Evolutionary conservation across 176 grass and related monocot species (phyloP), one percentile per base, ranked within the genome.

Genomic region (Aegilops speltoides): DNA sequence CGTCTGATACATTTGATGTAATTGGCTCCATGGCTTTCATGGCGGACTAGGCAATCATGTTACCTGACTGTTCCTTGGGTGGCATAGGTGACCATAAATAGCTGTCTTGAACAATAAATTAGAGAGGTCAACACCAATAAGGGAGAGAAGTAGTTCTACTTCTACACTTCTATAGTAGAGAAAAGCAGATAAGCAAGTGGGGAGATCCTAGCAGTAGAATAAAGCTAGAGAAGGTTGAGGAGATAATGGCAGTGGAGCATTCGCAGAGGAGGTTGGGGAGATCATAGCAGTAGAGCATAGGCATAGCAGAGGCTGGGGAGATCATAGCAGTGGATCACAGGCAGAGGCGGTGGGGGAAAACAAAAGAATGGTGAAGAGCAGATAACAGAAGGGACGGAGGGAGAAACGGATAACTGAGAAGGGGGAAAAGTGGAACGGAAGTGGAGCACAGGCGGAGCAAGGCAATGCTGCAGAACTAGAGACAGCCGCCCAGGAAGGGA

Each of bases 1-100:
- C 0, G 31, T 68, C 73, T 89, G 62, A 9, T 46, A 36, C 34
- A 82, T 76, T 82, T 37, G 68, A 22, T 85, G 3, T 68, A 57
- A 68, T 65, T 66, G 17, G 13, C 57, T 31, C 5, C 2, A 75
- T 24, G 23, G 19, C 59, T 41, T 33, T 69, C 32, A 36, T 32
- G 17, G 66, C 4, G 1, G 29, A 67, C 15, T 36, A 69, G 31
- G 64, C 64, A 66, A 68, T 68, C 64, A 68, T 68, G 65, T 16
- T 31, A 32, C 14, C 28, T 32, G 28, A 33, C 64, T 14, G 29
- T 67, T 36, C 7, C 66, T 17, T 69, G 25, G 14, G 5, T 62
- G 8, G 59, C 59, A 24, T 57, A 59, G 29, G 65, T 33, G 29
- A 34, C 8, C 65, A 33, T 68, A 16, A 68, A 68, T 4, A 31